Percentiles rank a stretch among this genome's conserved stretches.
These are phyloP conservation scores for Forsythia suspensa DNA, from an alignment of 257 asterid species.

Conservation along the genomic window DNA sequence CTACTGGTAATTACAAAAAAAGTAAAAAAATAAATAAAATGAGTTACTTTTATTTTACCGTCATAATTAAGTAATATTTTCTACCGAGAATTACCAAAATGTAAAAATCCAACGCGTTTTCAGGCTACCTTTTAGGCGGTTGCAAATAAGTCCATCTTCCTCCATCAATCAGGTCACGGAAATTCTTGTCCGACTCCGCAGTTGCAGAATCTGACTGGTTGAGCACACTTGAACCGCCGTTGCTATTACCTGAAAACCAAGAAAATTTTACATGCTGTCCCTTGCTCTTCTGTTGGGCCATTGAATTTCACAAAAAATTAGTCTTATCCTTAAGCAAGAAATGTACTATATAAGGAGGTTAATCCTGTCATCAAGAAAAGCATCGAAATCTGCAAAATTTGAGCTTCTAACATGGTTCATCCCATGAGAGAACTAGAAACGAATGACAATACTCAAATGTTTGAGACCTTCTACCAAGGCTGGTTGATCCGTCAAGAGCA, in stretches of 20 bases:
- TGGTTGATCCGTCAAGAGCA: constrained; percentile 33
- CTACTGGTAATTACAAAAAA: too few relatives aligned
- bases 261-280: background rate
- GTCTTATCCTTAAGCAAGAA: background rate
- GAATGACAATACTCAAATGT: background rate
- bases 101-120: too few relatives aligned
- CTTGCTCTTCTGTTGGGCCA: background rate
- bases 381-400: background rate
- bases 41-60: too few relatives aligned
- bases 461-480: constrained; percentile 21
- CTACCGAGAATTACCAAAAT: too few relatives aligned
- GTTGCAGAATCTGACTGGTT: background rate
- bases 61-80: too few relatives aligned
- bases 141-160: constrained; percentile 2
- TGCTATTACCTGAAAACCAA: background rate
- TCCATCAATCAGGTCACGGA: background rate
- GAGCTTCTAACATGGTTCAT: constrained; percentile 2
- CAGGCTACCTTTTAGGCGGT: background rate
- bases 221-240: background rate
- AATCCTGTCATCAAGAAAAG: background rate
- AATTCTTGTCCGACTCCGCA: background rate
- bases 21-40: too few relatives aligned
- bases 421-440: background rate
- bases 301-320: too few relatives aligned
- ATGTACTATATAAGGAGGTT: background rate